phyloP scores from a whole-genome alignment of 2,329 filamentous ascomycete genomes.

The Lithohypha guttulata region DNA sequence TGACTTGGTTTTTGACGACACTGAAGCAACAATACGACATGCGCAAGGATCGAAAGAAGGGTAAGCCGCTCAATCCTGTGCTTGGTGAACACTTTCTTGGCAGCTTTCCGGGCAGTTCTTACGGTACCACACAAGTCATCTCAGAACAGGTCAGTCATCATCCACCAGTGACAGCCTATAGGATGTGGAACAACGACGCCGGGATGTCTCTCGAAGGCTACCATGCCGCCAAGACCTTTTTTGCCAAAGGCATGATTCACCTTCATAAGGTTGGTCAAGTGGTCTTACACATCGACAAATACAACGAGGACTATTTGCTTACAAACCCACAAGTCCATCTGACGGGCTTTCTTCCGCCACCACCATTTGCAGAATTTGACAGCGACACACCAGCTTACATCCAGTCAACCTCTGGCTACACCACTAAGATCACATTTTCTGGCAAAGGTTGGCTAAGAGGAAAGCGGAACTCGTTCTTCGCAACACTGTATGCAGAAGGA shows the following conservation, averaged over 20 bases:
- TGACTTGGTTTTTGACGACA: slow-evolving; percentile 93
- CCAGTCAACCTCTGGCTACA: slow-evolving; percentile 16
- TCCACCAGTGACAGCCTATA: slow-evolving; percentile 21
- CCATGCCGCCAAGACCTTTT: slow-evolving; percentile 2
- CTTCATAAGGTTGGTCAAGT: slow-evolving; percentile 13
- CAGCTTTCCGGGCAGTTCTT: slow-evolving; percentile 14
- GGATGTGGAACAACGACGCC: slow-evolving; percentile 17
- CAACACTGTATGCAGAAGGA: slow-evolving; percentile 12
- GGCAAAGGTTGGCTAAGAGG: slow-evolving; percentile 17
- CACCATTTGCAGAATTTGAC: slow-evolving; percentile 29
- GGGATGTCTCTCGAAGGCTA: slow-evolving; percentile 15
- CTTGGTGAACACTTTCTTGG: slow-evolving; percentile 21
- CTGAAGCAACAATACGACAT: slow-evolving; percentile 64
- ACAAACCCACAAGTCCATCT: slow-evolving; percentile 18
- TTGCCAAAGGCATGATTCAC: background rate
- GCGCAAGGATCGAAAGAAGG: slow-evolving; percentile 24
- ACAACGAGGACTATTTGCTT: slow-evolving; percentile 19
- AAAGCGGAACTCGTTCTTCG: slow-evolving; percentile 14
- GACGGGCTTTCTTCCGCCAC: slow-evolving; percentile 34
- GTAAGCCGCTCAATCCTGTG: slow-evolving; percentile 22
- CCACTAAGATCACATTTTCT: slow-evolving; percentile 17
- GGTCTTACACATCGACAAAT: slow-evolving; percentile 19
- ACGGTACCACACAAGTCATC: slow-evolving; percentile 17
- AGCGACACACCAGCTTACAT: slow-evolving; percentile 15
- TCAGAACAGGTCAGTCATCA: slow-evolving; percentile 21